phyloP scores from a whole-genome alignment of 371 early-diverging fungal species.

The Rhizopus arrhizus region DNA sequence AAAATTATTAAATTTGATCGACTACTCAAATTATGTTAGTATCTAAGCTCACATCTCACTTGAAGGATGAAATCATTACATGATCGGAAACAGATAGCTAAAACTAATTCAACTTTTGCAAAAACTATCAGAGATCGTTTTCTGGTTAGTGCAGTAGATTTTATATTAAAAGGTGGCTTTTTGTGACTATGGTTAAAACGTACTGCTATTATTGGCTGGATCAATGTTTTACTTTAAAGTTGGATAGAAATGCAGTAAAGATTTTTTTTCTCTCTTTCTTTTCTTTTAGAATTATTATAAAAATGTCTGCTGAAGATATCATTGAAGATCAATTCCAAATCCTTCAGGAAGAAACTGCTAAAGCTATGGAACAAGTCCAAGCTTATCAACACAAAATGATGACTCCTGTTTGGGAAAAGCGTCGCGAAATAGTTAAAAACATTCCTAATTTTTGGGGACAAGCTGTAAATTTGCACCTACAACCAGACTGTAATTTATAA shows the following conservation, averaged over 20 bases:
- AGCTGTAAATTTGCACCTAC: conserved; percentile 32
- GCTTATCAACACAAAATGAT: conserved; percentile 51
- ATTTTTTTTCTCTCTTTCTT: not conserved
- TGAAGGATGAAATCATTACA: too few species aligned
- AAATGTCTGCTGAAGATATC: conserved; percentile 47
- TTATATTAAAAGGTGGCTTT: too few species aligned
- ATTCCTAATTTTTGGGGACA: conserved; percentile 61
- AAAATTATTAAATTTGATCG: too few species aligned
- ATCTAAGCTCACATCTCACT: too few species aligned
- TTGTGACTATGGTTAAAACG: too few species aligned
- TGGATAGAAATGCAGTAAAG: not conserved
- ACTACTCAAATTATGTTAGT: too few species aligned
- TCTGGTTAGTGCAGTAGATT: too few species aligned
- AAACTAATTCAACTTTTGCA: too few species aligned
- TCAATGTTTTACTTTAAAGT: too few species aligned
- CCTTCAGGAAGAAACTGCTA: conserved; percentile 42
- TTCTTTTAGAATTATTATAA: conserved; percentile 2
- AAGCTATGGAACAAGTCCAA: conserved; percentile 39
- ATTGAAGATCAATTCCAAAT: conserved; percentile 37
- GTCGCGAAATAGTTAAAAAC: conserved; percentile 58
- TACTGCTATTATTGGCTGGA: too few species aligned
- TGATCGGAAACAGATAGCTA: too few species aligned
- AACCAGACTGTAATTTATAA: conserved; percentile 1
- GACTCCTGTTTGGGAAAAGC: conserved; percentile 58
- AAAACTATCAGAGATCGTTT: too few species aligned